phyloP scores from a whole-genome alignment of 257 asterid genomes.

The Solanum piurae region DNA sequence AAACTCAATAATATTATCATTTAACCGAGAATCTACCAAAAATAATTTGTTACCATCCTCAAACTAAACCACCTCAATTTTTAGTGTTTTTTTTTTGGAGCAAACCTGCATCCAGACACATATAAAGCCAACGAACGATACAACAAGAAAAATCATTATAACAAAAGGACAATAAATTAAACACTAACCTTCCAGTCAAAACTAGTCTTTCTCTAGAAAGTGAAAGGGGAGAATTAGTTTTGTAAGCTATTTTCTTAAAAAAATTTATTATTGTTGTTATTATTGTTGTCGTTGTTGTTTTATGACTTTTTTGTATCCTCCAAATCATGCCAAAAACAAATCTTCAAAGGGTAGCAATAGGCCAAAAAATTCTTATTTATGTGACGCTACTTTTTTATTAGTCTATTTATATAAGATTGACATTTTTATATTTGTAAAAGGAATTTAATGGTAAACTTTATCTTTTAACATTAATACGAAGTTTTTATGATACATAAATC shows the following conservation, averaged over 20 bases:
- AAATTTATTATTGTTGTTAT: too few relatives aligned
- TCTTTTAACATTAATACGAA: too few relatives aligned
- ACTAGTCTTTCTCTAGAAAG: background rate
- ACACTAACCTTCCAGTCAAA: background rate
- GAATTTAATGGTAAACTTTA: background rate
- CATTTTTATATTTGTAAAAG: too few relatives aligned
- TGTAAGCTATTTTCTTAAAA: background rate
- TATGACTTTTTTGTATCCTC: too few relatives aligned
- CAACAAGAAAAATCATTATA: background rate
- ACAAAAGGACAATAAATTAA: background rate
- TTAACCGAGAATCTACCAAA: accelerated
- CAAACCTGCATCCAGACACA: background rate
- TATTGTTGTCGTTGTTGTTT: too few relatives aligned
- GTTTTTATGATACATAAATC: background rate
- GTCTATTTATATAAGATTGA: too few relatives aligned
- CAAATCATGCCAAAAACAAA: too few relatives aligned
- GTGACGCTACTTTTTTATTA: too few relatives aligned
- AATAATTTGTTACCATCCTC: background rate
- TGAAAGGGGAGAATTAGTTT: background rate
- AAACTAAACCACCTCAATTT: background rate
- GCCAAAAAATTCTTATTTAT: too few relatives aligned
- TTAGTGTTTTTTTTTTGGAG: too few relatives aligned
- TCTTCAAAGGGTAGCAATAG: too few relatives aligned
- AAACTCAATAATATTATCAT: background rate
- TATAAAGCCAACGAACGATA: background rate